Evolutionary conservation across 352 stramenopile species (phyloP).

Genomic region (Phytophthora macrochlamydospora): DNA sequence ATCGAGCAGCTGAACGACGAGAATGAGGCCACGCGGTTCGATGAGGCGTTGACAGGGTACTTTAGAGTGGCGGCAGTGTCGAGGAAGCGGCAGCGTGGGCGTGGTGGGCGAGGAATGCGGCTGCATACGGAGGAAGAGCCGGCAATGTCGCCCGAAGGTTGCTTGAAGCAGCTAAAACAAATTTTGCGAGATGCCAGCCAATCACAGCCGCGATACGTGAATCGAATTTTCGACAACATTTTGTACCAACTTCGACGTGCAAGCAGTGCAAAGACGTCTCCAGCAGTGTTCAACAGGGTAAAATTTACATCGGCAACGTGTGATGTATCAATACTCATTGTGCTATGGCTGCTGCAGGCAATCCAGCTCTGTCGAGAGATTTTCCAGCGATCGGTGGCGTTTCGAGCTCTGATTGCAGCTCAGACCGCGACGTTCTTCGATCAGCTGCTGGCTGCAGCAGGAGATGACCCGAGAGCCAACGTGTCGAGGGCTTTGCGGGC

Average conservation of each 20-base stretch:
- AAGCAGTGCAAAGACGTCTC: slow-evolving; percentile 16
- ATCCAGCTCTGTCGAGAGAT: slow-evolving; percentile 53
- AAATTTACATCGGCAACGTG: neutral
- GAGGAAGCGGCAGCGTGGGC: slow-evolving; percentile 10
- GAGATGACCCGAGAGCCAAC: slow-evolving; percentile 38
- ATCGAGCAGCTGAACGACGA: slow-evolving; percentile 18
- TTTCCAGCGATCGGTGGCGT: slow-evolving; percentile 59
- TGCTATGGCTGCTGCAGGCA: slow-evolving; percentile 14
- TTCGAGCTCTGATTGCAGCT: slow-evolving; percentile 49
- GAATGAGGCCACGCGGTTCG: slow-evolving; percentile 33
- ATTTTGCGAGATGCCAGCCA: slow-evolving; percentile 30
- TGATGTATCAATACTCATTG: neutral
- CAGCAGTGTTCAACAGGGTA: slow-evolving; percentile 27
- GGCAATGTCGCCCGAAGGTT: slow-evolving; percentile 3
- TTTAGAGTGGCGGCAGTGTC: slow-evolving; percentile 18
- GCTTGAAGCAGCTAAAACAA: slow-evolving; percentile 41
- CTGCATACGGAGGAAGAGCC: neutral
- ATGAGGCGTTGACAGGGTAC: slow-evolving; percentile 29
- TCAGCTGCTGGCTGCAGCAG: slow-evolving; percentile 48
- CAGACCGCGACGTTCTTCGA: slow-evolving; percentile 55
- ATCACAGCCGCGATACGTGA: slow-evolving; percentile 37
- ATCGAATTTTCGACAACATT: slow-evolving; percentile 19
- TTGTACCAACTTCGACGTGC: slow-evolving; percentile 22
- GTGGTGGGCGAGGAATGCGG: neutral
- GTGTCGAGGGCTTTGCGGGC: slow-evolving; percentile 29